Percentiles rank a stretch among this genome's conserved stretches.
phyloP scores from a whole-genome alignment of 371 early-diverging fungal species.

The Dinochytrium kinnereticum region DNA sequence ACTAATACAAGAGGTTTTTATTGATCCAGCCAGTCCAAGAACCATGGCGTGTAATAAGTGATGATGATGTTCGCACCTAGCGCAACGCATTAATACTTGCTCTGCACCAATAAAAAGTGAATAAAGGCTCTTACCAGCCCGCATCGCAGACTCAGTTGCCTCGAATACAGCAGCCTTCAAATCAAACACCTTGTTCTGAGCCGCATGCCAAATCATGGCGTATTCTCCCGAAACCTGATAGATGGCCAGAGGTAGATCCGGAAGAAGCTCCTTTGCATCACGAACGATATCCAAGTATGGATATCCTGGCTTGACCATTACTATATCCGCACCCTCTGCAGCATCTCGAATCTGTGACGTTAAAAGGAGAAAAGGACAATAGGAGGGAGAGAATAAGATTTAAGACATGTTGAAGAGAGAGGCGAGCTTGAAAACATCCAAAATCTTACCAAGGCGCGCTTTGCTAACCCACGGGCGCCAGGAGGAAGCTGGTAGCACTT shows the following conservation, averaged over 20 bases:
- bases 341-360: constrained; percentile 82
- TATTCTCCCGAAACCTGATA: constrained; percentile 92
- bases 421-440: neutral
- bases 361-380: no score
- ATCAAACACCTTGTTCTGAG: constrained; percentile 86
- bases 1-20: neutral
- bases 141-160: constrained; percentile 76
- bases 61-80: constrained; percentile 82
- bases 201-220: constrained; percentile 90
- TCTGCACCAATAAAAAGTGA: neutral
- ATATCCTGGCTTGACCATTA: constrained; percentile 96
- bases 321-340: constrained; percentile 93
- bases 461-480: constrained; percentile 85
- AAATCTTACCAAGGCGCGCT: constrained; percentile 72
- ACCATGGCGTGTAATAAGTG: constrained; percentile 92
- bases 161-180: constrained; percentile 86
- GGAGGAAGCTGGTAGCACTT: constrained; percentile 94
- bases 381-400: no score
- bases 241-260: constrained; percentile 58
- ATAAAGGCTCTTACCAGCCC: constrained; percentile 73
- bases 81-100: neutral
- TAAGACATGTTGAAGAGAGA: neutral
- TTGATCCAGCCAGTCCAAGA: constrained; percentile 83
- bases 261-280: constrained; percentile 79
- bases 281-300: constrained; percentile 95